Percentiles rank a stretch among this genome's conserved stretches.
phyloP scores from a whole-genome alignment of 192 early-diverging fungal species.

The Umbelopsis ramanniana region DNA sequence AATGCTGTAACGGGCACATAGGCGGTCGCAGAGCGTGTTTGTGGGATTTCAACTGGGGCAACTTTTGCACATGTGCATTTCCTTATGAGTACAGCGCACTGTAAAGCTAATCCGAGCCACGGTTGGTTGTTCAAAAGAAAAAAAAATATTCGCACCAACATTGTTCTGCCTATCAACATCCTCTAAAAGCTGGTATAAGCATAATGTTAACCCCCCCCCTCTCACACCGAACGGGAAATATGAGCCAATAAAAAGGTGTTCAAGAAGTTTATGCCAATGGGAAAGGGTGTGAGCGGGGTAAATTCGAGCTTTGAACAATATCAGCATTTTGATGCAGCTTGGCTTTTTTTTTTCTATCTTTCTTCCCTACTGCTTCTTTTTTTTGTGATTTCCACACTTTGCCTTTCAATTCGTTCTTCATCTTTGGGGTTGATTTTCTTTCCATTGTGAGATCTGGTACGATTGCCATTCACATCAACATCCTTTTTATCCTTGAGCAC shows the following conservation, averaged over 20 bases:
- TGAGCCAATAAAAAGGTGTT: too few species aligned
- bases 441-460: too few species aligned
- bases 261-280: neutral
- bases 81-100: neutral
- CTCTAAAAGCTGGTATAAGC: too few species aligned
- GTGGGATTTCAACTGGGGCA: slow-evolving; percentile 21
- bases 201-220: too few species aligned
- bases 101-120: neutral
- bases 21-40: neutral
- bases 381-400: neutral
- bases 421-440: too few species aligned
- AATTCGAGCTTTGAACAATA: too few species aligned
- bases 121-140: neutral
- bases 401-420: too few species aligned
- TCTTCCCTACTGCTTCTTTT: neutral
- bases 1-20: neutral
- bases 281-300: neutral
- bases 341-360: too few species aligned
- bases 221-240: too few species aligned
- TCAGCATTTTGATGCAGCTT: too few species aligned
- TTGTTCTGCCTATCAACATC: too few species aligned
- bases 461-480: neutral
- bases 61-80: slow-evolving; percentile 17
- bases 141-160: slow-evolving; percentile 3
- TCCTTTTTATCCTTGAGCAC: neutral